Percentiles rank a stretch among this genome's conserved stretches.
Evolutionary conservation across 257 asterid species (phyloP).

Genomic region (Solanum chaucha): DNA sequence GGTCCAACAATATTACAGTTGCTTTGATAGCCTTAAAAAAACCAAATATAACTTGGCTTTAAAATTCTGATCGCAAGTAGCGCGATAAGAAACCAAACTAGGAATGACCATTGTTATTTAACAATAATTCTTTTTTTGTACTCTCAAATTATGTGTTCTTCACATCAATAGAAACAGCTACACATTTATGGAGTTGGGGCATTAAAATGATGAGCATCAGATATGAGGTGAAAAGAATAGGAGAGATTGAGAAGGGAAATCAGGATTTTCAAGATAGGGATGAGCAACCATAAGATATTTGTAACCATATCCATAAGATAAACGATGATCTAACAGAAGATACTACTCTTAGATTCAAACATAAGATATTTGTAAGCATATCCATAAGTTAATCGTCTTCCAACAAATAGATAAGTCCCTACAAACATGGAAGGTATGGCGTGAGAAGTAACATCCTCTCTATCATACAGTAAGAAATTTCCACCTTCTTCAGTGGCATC

Average conservation of each 20-base stretch:
- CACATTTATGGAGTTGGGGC: background rate
- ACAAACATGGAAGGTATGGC: background rate
- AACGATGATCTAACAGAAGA: background rate
- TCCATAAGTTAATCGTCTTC: background rate
- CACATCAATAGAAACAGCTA: background rate
- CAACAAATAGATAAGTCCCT: background rate
- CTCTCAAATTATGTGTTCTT: background rate
- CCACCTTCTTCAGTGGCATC: constrained; percentile 59
- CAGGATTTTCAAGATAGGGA: background rate
- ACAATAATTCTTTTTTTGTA: background rate
- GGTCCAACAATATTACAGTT: background rate
- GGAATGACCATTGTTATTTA: background rate
- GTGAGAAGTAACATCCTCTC: background rate
- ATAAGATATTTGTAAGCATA: background rate
- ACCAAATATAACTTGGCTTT: background rate
- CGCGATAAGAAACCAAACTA: background rate
- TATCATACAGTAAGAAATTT: background rate
- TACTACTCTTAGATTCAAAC: background rate
- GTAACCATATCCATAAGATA: background rate
- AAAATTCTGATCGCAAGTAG: background rate
- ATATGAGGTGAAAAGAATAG: background rate
- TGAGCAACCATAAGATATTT: background rate
- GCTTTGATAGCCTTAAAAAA: background rate
- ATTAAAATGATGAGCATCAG: background rate
- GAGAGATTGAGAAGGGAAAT: background rate